Conservation (phyloP, 345 rosid genomes). For the Odontarrhena argentea region DNA sequence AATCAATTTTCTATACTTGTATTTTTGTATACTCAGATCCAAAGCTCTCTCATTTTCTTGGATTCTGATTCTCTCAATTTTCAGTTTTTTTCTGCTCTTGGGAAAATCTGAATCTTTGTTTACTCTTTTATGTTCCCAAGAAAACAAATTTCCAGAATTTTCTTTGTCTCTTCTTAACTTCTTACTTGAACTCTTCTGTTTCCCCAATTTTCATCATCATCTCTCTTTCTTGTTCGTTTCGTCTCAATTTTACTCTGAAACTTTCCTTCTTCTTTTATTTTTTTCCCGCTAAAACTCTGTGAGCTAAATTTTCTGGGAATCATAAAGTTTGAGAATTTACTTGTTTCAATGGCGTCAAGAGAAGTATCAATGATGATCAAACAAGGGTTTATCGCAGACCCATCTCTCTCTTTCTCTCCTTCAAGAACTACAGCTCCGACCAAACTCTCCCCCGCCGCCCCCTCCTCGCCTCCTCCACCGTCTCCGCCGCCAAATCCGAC, state of each 20-base stretch:
- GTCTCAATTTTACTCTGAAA: neutral
- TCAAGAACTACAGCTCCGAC: constrained; percentile 45
- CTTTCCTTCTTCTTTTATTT: neutral
- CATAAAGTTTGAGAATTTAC: constrained; percentile 25
- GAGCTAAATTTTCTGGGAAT: constrained; percentile 10
- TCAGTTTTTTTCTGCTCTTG: constrained; percentile 11
- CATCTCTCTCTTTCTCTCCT: constrained; percentile 65
- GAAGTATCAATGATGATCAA: constrained; percentile 80
- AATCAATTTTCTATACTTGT: constrained; percentile 11
- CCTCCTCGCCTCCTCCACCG: constrained; percentile 43
- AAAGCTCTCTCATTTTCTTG: constrained; percentile 44
- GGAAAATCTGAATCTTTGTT: constrained; percentile 18
- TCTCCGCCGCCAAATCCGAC: constrained; percentile 48
- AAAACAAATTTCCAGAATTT: constrained; percentile 35
- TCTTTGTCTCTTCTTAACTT: constrained; percentile 28
- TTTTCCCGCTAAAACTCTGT: constrained; percentile 34
- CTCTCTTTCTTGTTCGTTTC: constrained; percentile 21
- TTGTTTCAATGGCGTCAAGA: constrained; percentile 61
- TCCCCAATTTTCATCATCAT: neutral
- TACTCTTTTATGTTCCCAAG: constrained; percentile 24
- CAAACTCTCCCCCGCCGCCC: constrained; percentile 48
- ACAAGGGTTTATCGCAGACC: constrained; percentile 78
- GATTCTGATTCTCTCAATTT: constrained; percentile 42
- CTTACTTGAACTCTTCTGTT: constrained; percentile 7
- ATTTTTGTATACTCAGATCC: constrained; percentile 42